Evolutionary conservation across 208 protist genomes (phyloP), one percentile per base, ranked within the genome.

Genomic region (Hexamita inflata): DNA sequence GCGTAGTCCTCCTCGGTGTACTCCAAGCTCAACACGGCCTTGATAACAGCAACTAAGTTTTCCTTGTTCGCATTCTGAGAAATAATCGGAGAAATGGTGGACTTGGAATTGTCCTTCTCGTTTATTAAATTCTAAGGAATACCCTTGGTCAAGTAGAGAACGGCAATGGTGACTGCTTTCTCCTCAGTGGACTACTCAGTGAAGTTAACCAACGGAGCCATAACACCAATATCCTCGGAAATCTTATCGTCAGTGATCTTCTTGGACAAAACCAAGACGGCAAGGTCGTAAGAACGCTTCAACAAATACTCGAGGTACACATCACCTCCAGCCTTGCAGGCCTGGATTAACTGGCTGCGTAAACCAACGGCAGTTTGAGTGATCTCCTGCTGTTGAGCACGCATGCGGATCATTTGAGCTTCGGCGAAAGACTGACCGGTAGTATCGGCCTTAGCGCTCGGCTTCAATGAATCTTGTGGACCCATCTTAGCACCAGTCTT

Each of bases 301-400:
- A 57, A n/a, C n/a, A 70, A n/a, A 45, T 45, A n/a, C 35, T 70
- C 64, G 32, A 70, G 42, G 24, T 45, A 38, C 11, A 70, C n/a
- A 7, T 70, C 64, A 32, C 64, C 38, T 7, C 64, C 64, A 24
- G 11, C 42, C 4, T 19, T 9, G 11, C 19, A 7, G 26, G 35
- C 9, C 9, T 15, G 19, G 24, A 66, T 38, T 15, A 66, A 19
- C 60, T 38, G 15, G 13, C 34, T 66, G 15, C 34, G 60, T 15
- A 66, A 15, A 30, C 34, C 60, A 15, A 15, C 60, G 34, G 15
- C 34, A 66, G 24, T 38, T 15, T 30, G 24, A 24, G 34, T 19
- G 13, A 38, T 13, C 15, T 30, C 29, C 30, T 13, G 34, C 60
- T 24, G 60, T 66, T 34, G 15, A 30, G 60, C 60, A 24, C 30